These are phyloP conservation scores for Phytopythium montanum DNA, from an alignment of 352 stramenopile genomes.

Conservation along the genomic window DNA sequence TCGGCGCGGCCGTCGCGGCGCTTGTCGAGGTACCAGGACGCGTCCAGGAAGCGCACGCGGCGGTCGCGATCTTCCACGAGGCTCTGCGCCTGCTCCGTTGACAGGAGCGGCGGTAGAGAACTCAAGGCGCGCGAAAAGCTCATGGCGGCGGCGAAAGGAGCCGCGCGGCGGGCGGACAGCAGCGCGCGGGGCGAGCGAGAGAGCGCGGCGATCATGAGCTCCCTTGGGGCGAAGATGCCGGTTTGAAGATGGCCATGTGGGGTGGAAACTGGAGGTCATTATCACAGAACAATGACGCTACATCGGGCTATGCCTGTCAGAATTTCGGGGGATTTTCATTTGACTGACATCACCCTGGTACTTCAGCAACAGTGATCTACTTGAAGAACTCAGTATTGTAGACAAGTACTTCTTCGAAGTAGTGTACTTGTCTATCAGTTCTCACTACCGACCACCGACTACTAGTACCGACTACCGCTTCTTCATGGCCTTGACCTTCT, in stretches of 20 bases:
- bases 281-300: no score
- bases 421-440: no score
- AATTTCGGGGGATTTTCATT: no score
- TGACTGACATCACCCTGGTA: no score
- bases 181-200: neutral
- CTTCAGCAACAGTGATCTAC: no score
- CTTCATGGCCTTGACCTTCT: conserved; percentile 60
- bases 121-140: conserved; percentile 9
- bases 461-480: conserved; percentile 16
- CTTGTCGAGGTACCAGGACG: conserved; percentile 82
- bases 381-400: no score
- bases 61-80: conserved; percentile 22
- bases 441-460: no score
- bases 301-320: no score
- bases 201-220: neutral
- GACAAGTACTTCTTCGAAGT: no score
- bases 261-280: no score
- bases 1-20: conserved; percentile 57
- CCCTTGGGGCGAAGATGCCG: neutral
- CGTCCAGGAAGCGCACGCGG: conserved; percentile 67
- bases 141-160: conserved; percentile 9
- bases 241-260: no score
- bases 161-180: conserved; percentile 6
- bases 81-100: conserved; percentile 42
- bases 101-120: conserved; percentile 42